phyloP scores from a whole-genome alignment of 2,329 filamentous ascomycete species.

The Calcarisporium arbuscula region DNA sequence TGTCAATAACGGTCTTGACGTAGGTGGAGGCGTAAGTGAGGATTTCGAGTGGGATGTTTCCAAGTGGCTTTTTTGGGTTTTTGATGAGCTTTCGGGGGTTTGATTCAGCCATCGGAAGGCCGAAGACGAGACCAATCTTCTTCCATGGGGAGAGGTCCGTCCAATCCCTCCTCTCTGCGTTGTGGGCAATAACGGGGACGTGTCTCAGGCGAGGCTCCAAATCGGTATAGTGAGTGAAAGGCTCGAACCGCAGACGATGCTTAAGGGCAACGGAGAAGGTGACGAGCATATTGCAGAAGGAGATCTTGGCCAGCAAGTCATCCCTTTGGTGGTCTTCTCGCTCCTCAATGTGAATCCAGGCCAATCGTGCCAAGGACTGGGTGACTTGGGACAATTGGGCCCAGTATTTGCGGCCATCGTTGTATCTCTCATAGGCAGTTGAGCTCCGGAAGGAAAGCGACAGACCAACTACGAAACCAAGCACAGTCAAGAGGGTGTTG shows the following conservation, averaged over 20 bases:
- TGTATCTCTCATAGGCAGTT: slow-evolving; percentile 67
- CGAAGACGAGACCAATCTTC: slow-evolving; percentile 55
- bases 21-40: slow-evolving; percentile 59
- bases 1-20: slow-evolving; percentile 48
- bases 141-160: background rate
- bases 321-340: slow-evolving; percentile 19
- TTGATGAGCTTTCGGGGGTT: slow-evolving; percentile 68
- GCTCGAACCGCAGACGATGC: slow-evolving; percentile 47
- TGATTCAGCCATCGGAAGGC: slow-evolving; percentile 59
- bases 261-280: slow-evolving; percentile 42
- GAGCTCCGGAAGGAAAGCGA: slow-evolving; percentile 72
- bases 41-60: slow-evolving; percentile 67
- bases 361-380: slow-evolving; percentile 49
- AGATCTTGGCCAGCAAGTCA: slow-evolving; percentile 27
- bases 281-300: slow-evolving; percentile 37
- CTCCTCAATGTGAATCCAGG: slow-evolving; percentile 30
- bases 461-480: slow-evolving; percentile 77
- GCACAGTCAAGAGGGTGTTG: slow-evolving; percentile 65
- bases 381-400: slow-evolving; percentile 37
- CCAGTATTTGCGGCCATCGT: slow-evolving; percentile 51
- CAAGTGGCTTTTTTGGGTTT: slow-evolving; percentile 57
- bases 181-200: slow-evolving; percentile 59
- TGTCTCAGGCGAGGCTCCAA: slow-evolving; percentile 53
- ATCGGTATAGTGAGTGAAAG: slow-evolving; percentile 48
- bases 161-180: slow-evolving; percentile 38